Percentiles rank a stretch among this genome's conserved stretches.
Evolutionary conservation across 2,329 filamentous ascomycete genomes (phyloP).

Genomic region (Sclerotinia subarctica): DNA sequence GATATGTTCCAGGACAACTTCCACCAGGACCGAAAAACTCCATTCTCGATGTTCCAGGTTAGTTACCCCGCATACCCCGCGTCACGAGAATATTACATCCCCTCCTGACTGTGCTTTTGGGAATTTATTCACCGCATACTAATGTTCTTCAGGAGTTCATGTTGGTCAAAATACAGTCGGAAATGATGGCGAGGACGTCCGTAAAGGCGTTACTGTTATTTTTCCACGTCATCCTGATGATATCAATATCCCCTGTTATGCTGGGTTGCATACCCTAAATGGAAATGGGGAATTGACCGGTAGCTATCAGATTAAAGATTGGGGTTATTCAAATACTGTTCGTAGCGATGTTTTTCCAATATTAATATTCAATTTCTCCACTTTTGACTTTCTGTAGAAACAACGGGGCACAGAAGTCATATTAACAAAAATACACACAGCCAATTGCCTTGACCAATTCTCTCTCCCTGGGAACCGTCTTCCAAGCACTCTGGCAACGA

Average conservation of each 20-base stretch:
- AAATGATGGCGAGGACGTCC: constrained; percentile 30
- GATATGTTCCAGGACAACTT: constrained; percentile 34
- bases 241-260: constrained; percentile 35
- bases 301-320: constrained; percentile 35
- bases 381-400: no score
- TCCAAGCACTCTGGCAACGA: constrained; percentile 36
- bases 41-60: constrained; percentile 35
- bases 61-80: neutral
- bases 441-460: constrained; percentile 42
- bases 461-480: constrained; percentile 40
- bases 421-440: constrained; percentile 16
- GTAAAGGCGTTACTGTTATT: constrained; percentile 36
- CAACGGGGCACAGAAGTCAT: neutral
- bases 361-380: neutral
- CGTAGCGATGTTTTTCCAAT: constrained; percentile 1
- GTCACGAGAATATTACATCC: neutral
- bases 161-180: constrained; percentile 36
- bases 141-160: constrained; percentile 28
- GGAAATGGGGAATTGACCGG: constrained; percentile 37
- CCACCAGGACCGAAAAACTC: constrained; percentile 35
- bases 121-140: neutral
- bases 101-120: neutral
- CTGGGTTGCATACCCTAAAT: constrained; percentile 34
- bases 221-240: constrained; percentile 34
- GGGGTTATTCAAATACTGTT: constrained; percentile 37